Conservation (phyloP, 768 basidiomycete species). For the Russula compacta region DNA sequence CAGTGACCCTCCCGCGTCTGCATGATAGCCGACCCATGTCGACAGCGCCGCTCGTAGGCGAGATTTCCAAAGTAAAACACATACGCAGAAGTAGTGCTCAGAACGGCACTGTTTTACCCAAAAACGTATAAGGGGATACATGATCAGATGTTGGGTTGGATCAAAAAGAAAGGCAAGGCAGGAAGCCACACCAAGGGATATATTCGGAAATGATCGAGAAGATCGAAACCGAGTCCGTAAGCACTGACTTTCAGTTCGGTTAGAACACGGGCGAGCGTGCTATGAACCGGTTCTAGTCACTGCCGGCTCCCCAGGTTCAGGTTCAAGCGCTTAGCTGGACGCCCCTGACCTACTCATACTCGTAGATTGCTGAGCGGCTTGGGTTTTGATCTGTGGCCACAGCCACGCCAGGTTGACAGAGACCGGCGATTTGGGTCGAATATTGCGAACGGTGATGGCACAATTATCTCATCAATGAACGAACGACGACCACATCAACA, state of each 20-base stretch:
- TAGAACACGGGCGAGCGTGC: background rate
- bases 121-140: background rate
- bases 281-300: background rate
- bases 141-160: background rate
- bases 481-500: slow-evolving; percentile 6
- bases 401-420: background rate
- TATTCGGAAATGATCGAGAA: slow-evolving; percentile 13
- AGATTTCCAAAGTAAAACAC: background rate
- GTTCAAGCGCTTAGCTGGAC: background rate
- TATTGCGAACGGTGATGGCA: slow-evolving; percentile 6
- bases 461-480: slow-evolving; percentile 11
- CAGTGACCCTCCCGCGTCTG: background rate
- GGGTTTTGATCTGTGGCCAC: background rate
- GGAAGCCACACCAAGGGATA: background rate
- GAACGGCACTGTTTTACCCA: background rate
- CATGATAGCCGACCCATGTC: background rate
- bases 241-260: slow-evolving; percentile 8
- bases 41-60: background rate
- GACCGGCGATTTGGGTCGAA: background rate
- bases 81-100: background rate
- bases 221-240: background rate
- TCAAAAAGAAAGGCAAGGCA: background rate
- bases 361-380: background rate
- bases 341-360: background rate
- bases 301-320: background rate